A percentile compares a stretch with the other conserved stretches of the same genome.
Evolutionary conservation across 225 moss, liverwort and hornwort genomes (phyloP).

Genomic region (Physcomitrellopsis africana): DNA sequence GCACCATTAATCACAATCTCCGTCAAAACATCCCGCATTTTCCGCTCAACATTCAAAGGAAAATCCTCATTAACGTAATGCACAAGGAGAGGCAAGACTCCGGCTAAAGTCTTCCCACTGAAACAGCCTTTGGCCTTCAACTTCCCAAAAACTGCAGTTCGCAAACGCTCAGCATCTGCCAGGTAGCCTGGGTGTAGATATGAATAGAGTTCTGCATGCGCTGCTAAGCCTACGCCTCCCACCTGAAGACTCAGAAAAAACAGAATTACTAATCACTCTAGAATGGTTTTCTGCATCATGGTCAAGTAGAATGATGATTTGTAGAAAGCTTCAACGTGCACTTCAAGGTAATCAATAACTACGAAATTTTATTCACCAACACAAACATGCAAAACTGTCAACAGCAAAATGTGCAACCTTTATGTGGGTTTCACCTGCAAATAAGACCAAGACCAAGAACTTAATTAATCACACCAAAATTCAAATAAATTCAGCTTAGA

Average conservation of each 20-base stretch:
- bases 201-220: slow-evolving; percentile 71
- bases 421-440: background rate
- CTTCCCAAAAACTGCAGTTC: slow-evolving; percentile 65
- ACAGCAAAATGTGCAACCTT: background rate
- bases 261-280: slow-evolving; percentile 7
- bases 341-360: background rate
- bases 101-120: slow-evolving; percentile 76
- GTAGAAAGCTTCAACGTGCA: too few relatives aligned
- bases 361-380: background rate
- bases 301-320: too few relatives aligned
- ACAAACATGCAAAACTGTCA: background rate
- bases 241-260: slow-evolving; percentile 48
- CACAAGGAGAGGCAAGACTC: slow-evolving; percentile 81
- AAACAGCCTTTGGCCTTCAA: slow-evolving; percentile 77
- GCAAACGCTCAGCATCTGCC: slow-evolving; percentile 68
- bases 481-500: background rate
- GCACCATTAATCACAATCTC: slow-evolving; percentile 94
- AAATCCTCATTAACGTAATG: slow-evolving; percentile 96
- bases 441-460: background rate
- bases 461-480: background rate
- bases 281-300: too few relatives aligned
- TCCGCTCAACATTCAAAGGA: slow-evolving; percentile 86
- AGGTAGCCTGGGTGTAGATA: slow-evolving; percentile 84
- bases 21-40: slow-evolving; percentile 80
- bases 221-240: slow-evolving; percentile 86